phyloP scores from a whole-genome alignment of 257 asterid species.

The Mitragyna speciosa region DNA sequence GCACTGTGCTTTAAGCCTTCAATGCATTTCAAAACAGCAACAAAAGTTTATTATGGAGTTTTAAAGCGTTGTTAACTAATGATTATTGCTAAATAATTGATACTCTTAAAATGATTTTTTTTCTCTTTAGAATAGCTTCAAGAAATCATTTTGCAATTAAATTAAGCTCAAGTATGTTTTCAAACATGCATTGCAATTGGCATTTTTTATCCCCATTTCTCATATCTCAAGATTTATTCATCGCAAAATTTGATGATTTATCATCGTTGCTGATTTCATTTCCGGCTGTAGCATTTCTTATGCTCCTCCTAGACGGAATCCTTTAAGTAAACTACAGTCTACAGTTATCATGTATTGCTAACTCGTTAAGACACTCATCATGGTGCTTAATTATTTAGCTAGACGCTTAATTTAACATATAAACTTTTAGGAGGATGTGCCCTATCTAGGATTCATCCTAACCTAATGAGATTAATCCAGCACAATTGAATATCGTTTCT shows the following conservation, averaged over 20 bases:
- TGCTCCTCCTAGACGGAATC: neutral
- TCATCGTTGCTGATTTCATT: neutral
- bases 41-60: neutral
- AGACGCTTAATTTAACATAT: neutral
- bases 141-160: neutral
- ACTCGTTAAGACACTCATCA: neutral
- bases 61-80: neutral
- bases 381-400: neutral
- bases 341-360: neutral
- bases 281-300: neutral
- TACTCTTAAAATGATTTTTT: neutral
- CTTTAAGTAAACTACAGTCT: neutral
- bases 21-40: neutral
- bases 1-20: neutral
- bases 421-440: neutral
- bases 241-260: neutral
- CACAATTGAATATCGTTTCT: neutral
- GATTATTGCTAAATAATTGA: neutral
- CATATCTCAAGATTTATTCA: neutral
- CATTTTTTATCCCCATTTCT: neutral
- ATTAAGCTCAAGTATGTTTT: neutral
- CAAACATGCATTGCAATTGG: neutral
- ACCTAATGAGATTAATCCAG: neutral
- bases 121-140: no score
- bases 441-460: neutral